Conservation (phyloP, 108 stramenopile species). For the Fragilaria radians region DNA sequence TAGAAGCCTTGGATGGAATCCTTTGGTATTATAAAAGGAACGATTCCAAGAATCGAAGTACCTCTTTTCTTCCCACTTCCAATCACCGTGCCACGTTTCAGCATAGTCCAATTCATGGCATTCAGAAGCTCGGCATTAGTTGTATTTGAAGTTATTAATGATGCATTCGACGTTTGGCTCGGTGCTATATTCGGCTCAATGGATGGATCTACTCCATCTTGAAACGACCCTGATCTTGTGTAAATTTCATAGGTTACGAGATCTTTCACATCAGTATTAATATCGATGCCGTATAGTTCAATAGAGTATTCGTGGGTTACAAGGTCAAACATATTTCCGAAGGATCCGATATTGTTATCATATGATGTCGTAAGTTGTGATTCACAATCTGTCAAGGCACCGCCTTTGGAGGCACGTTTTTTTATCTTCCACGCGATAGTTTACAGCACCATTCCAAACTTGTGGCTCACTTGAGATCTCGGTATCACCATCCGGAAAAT, state of each 20-base stretch:
- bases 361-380: slow-evolving; percentile 1
- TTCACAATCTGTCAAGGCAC: too few relatives aligned
- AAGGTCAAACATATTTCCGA: slow-evolving; percentile 8
- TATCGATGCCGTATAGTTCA: neutral
- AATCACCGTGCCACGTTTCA: slow-evolving; percentile 1
- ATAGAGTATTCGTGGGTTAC: neutral
- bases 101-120: neutral
- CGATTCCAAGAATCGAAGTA: slow-evolving; percentile 2
- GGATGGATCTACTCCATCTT: too few relatives aligned
- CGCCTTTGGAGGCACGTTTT: too few relatives aligned
- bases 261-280: slow-evolving; percentile 1
- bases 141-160: too few relatives aligned
- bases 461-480: neutral
- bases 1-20: neutral
- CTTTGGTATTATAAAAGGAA: neutral
- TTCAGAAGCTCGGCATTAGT: neutral
- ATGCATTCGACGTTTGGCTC: too few relatives aligned
- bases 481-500: neutral
- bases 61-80: neutral
- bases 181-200: too few relatives aligned
- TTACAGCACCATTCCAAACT: slow-evolving; percentile 7
- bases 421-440: neutral
- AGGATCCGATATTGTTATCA: slow-evolving; percentile 3
- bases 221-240: neutral
- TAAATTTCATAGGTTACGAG: slow-evolving; percentile 8